Evolutionary conservation across 2,329 filamentous ascomycete species (phyloP).

Genomic region (Sporothrix variecibatus): DNA sequence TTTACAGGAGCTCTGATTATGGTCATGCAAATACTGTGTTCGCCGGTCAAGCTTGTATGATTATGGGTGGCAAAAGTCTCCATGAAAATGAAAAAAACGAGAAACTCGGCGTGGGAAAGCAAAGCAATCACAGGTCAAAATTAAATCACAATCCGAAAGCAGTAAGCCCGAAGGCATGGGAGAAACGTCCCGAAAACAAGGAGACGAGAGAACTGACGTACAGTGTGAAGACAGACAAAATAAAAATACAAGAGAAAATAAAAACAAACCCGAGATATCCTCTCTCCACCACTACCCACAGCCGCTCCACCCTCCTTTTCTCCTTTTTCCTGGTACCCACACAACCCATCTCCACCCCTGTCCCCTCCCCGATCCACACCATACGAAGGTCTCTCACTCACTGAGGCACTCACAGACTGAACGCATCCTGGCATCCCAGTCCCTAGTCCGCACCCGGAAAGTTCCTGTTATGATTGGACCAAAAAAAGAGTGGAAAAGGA

Average conservation of each 20-base stretch:
- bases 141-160: not conserved
- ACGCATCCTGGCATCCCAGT: slow-evolving; percentile 14
- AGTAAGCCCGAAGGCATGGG: not conserved
- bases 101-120: not conserved
- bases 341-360: slow-evolving; percentile 2
- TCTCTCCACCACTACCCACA: not conserved
- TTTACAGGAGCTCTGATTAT: not conserved
- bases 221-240: not conserved
- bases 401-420: not conserved
- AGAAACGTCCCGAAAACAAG: not conserved
- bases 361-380: slow-evolving; percentile 21
- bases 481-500: slow-evolving; percentile 16
- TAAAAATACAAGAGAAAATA: not conserved
- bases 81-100: not conserved
- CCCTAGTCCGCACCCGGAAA: slow-evolving; percentile 21
- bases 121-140: slow-evolving; percentile 12
- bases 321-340: slow-evolving; percentile 19
- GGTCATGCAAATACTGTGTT: not conserved
- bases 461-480: slow-evolving; percentile 24
- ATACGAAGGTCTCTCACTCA: slow-evolving; percentile 20
- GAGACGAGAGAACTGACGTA: not conserved
- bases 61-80: not conserved
- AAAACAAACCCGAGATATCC: slow-evolving; percentile 17
- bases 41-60: not conserved
- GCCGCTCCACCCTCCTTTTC: not conserved